phyloP scores from a whole-genome alignment of 805 yeast genomes.

The Zygosaccharomyces pseudorouxii region DNA sequence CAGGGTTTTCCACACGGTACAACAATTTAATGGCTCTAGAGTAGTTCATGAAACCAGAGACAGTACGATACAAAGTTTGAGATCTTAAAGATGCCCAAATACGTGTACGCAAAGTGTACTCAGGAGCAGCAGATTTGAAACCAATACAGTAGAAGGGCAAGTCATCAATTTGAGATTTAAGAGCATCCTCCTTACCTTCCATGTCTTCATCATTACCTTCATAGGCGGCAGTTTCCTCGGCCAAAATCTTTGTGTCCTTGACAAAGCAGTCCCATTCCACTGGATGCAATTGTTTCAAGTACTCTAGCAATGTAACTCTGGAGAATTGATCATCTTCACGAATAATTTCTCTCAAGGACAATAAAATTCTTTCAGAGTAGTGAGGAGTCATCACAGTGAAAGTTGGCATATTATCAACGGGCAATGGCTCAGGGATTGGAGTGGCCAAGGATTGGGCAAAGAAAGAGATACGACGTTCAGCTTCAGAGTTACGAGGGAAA shows the following conservation, averaged over 20 bases:
- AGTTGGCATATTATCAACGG: constrained; percentile 99
- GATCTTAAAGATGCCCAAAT: constrained; percentile 98
- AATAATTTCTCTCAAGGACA: constrained; percentile 92
- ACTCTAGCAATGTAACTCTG: constrained; percentile 88
- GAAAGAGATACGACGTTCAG: constrained; percentile 99
- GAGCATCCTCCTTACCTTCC: constrained; percentile 56
- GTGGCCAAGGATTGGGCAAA: constrained; percentile 98
- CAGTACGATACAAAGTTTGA: constrained; percentile 94
- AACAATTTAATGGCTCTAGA: constrained; percentile 91
- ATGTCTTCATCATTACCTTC: constrained; percentile 41
- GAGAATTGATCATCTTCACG: constrained; percentile 97
- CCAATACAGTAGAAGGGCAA: constrained; percentile 94
- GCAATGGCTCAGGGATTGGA: constrained; percentile 97
- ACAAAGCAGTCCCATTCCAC: constrained; percentile 98
- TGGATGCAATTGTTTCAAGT: constrained; percentile 91
- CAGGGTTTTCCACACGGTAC: constrained; percentile 93
- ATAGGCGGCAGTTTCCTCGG: constrained; percentile 86
- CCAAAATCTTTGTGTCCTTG: constrained; percentile 89
- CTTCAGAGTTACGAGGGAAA: constrained; percentile 95
- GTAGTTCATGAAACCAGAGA: constrained; percentile 97
- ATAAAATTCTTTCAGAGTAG: constrained; percentile 87
- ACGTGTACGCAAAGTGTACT: constrained; percentile 91
- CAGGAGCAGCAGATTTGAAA: constrained; percentile 96
- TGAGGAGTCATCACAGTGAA: constrained; percentile 96
- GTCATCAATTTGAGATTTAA: constrained; percentile 84